phyloP scores from a whole-genome alignment of 495 filamentous ascomycete genomes.

The Physcia stellaris region DNA sequence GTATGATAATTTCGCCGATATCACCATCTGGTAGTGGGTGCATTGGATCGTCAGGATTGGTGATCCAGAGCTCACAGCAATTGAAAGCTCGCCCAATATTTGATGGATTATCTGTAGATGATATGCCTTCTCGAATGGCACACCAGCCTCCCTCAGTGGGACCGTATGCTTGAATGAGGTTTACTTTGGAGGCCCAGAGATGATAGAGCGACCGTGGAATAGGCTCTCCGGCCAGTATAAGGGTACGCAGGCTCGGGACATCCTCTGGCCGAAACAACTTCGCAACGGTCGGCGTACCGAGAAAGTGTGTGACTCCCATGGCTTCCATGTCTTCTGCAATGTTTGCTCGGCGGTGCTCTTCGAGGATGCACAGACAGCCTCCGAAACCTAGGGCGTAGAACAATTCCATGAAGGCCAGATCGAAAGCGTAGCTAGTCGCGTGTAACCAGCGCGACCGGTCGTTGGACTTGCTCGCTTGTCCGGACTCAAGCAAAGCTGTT shows the following conservation, averaged over 20 bases:
- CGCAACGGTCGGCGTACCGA: constrained; percentile 42
- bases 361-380: too few relatives aligned
- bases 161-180: constrained; percentile 45
- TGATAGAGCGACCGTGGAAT: constrained; percentile 34
- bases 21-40: constrained; percentile 35
- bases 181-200: constrained; percentile 38
- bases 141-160: constrained; percentile 37
- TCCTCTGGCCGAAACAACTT: constrained; percentile 32
- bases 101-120: too few relatives aligned
- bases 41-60: constrained; percentile 34
- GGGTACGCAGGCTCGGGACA: constrained; percentile 28
- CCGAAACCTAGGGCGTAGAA: too few relatives aligned
- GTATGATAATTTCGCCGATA: constrained; percentile 40
- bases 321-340: too few relatives aligned
- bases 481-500: too few relatives aligned
- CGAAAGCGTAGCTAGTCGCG: too few relatives aligned
- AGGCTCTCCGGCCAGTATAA: constrained; percentile 33
- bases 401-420: too few relatives aligned
- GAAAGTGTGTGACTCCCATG: too few relatives aligned
- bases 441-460: too few relatives aligned
- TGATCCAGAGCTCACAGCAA: constrained; percentile 36
- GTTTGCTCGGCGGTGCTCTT: too few relatives aligned
- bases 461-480: too few relatives aligned
- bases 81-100: constrained; percentile 37
- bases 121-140: constrained; percentile 9